These are phyloP conservation scores for Cucurbitaria berberidis DNA, from an alignment of 2,329 filamentous ascomycete genomes.

Conservation along the genomic window DNA sequence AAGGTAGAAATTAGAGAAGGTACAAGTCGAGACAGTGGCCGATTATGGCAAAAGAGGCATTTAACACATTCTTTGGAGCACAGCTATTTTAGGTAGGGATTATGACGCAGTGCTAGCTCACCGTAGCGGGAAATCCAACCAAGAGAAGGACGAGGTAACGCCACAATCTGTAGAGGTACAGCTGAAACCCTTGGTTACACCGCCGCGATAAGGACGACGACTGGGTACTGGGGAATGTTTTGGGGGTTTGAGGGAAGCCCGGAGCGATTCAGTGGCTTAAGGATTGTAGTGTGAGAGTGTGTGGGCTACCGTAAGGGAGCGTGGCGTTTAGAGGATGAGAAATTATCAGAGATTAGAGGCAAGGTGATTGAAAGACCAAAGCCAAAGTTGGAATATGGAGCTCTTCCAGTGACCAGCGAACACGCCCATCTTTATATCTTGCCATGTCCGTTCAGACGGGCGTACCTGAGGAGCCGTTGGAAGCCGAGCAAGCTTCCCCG, in stretches of 20 bases:
- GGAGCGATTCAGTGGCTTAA: neutral
- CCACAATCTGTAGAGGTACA: slow-evolving; percentile 19
- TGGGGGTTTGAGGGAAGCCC: neutral
- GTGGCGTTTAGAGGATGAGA: too few relatives aligned
- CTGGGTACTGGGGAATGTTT: too few relatives aligned
- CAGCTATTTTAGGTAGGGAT: slow-evolving; percentile 23
- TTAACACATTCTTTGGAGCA: slow-evolving; percentile 8
- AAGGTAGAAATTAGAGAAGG: slow-evolving; percentile 4
- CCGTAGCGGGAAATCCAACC: slow-evolving; percentile 15
- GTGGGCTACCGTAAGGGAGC: too few relatives aligned
- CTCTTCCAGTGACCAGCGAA: neutral
- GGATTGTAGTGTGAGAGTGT: neutral
- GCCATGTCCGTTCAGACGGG: neutral
- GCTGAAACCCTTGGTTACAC: slow-evolving; percentile 10
- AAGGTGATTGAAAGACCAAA: neutral
- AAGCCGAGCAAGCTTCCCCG: slow-evolving; percentile 22
- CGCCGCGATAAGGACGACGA: slow-evolving; percentile 9
- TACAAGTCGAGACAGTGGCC: neutral
- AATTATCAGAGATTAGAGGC: neutral
- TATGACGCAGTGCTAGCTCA: slow-evolving; percentile 30
- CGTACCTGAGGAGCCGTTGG: slow-evolving; percentile 22
- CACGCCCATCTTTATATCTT: neutral
- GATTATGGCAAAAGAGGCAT: slow-evolving; percentile 1
- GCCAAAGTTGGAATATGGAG: neutral
- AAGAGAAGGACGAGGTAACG: slow-evolving; percentile 6